Percentiles rank a stretch among this genome's conserved stretches.
Conservation (phyloP, 1,284 basidiomycete species). For the Gymnopus androsaceus region DNA sequence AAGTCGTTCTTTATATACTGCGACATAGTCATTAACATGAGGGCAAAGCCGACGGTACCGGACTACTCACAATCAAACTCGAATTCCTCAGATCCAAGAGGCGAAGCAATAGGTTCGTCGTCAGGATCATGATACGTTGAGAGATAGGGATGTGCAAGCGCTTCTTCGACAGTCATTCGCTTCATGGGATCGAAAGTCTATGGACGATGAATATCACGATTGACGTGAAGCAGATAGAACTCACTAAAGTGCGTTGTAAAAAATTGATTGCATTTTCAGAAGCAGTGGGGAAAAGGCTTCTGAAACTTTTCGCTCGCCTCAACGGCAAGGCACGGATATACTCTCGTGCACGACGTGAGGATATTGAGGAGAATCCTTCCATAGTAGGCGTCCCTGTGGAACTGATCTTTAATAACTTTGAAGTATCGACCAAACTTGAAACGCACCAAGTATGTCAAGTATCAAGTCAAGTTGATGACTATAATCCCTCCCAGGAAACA, state of each 20-base stretch:
- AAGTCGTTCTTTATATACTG: constrained; percentile 78
- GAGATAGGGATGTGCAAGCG: constrained; percentile 91
- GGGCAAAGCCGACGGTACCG: constrained; percentile 2
- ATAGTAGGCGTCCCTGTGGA: constrained; percentile 79
- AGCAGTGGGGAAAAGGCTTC: constrained; percentile 76
- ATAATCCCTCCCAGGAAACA: constrained; percentile 94
- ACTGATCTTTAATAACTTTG: constrained; percentile 42
- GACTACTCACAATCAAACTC: constrained; percentile 77
- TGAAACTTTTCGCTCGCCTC: constrained; percentile 72
- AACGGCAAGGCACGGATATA: constrained; percentile 90
- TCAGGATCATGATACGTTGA: constrained; percentile 81
- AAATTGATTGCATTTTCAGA: constrained; percentile 88
- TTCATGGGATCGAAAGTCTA: constrained; percentile 93
- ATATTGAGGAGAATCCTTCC: constrained; percentile 91
- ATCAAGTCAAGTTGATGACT: constrained; percentile 87
- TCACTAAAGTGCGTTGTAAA: constrained; percentile 39
- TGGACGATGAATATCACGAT: constrained; percentile 83
- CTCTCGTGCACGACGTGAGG: constrained; percentile 81
- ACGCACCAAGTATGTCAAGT: constrained; percentile 81
- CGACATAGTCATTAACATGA: constrained; percentile 3
- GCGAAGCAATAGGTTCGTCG: constrained; percentile 83
- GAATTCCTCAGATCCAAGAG: constrained; percentile 86
- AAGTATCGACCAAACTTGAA: not conserved
- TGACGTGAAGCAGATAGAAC: constrained; percentile 48
- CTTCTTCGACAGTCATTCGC: constrained; percentile 88